phyloP scores from a whole-genome alignment of 352 stramenopile genomes.

The Globisporangium megalacanthum region DNA sequence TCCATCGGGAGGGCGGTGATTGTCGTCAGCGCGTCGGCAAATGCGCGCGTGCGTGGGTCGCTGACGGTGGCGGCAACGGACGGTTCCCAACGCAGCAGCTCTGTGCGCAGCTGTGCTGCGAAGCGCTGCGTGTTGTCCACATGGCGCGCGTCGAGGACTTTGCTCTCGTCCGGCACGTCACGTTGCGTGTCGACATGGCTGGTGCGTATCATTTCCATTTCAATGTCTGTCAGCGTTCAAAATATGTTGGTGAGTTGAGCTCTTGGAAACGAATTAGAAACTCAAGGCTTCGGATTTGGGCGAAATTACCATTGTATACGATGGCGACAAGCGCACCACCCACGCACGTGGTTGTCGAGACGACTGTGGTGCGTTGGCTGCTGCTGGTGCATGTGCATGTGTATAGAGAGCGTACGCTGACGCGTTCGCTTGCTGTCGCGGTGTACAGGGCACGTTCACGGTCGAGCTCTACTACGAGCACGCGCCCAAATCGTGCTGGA shows the following conservation, averaged over 20 bases:
- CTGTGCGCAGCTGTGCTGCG: constrained; percentile 13
- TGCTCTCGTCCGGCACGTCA: background rate
- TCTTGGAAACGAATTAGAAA: too few relatives aligned
- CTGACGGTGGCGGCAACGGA: constrained; percentile 17
- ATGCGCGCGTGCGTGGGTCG: constrained; percentile 20
- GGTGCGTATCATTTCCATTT: too few relatives aligned
- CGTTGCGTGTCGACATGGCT: background rate
- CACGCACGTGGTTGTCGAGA: constrained; percentile 84
- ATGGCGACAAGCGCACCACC: constrained; percentile 21
- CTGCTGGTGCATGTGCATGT: background rate
- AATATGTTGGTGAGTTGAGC: too few relatives aligned
- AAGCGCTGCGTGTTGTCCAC: constrained; percentile 10
- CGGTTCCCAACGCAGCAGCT: constrained; percentile 38
- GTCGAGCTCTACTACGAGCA: constrained; percentile 93
- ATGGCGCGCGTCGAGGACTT: background rate
- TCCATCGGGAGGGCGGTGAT: constrained; percentile 63
- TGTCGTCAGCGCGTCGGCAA: constrained; percentile 67
- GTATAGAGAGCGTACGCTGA: too few relatives aligned
- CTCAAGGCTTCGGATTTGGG: too few relatives aligned
- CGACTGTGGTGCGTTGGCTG: constrained; percentile 48
- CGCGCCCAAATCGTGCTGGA: constrained; percentile 91
- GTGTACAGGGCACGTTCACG: constrained; percentile 77
- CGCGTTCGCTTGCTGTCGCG: background rate
- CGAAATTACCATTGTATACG: too few relatives aligned
- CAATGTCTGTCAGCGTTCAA: too few relatives aligned